A percentile compares a stretch with the other conserved stretches of the same genome.
These are phyloP conservation scores for Ceratocystis alfenasii DNA, from an alignment of 2,329 filamentous ascomycete genomes.

Conservation along the genomic window DNA sequence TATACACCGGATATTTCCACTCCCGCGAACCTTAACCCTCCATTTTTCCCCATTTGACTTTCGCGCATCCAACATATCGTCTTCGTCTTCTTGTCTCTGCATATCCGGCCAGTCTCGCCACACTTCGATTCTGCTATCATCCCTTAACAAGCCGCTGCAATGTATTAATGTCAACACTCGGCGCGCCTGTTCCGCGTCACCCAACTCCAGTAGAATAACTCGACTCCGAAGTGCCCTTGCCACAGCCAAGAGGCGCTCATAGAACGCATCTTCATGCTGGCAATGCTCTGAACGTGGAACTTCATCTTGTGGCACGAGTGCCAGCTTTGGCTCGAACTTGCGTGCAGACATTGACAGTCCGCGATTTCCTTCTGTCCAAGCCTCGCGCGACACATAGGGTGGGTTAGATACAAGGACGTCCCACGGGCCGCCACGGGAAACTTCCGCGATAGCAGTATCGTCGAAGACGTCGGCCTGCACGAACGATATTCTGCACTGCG, in stretches of 20 bases:
- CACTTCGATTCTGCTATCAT: constrained; percentile 42
- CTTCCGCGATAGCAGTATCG: constrained; percentile 29
- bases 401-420: constrained; percentile 79
- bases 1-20: constrained; percentile 21
- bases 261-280: constrained; percentile 48
- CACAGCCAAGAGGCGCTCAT: constrained; percentile 49
- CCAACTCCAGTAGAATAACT: constrained; percentile 58
- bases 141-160: constrained; percentile 22
- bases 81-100: constrained; percentile 2
- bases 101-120: constrained; percentile 57
- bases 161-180: constrained; percentile 39
- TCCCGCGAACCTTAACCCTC: constrained; percentile 14
- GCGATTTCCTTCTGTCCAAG: constrained; percentile 31
- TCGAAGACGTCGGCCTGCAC: constrained; percentile 39
- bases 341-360: constrained; percentile 61
- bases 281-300: constrained; percentile 29
- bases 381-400: constrained; percentile 64
- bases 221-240: constrained; percentile 39
- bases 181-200: constrained; percentile 53
- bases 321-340: constrained; percentile 66
- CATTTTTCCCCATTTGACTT: constrained; percentile 8
- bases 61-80: neutral
- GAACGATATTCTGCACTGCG: constrained; percentile 34
- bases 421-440: constrained; percentile 27
- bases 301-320: constrained; percentile 49